Evolutionary conservation across 345 rosid genomes (phyloP).

Genomic region (Diplotaxis tenuifolia): DNA sequence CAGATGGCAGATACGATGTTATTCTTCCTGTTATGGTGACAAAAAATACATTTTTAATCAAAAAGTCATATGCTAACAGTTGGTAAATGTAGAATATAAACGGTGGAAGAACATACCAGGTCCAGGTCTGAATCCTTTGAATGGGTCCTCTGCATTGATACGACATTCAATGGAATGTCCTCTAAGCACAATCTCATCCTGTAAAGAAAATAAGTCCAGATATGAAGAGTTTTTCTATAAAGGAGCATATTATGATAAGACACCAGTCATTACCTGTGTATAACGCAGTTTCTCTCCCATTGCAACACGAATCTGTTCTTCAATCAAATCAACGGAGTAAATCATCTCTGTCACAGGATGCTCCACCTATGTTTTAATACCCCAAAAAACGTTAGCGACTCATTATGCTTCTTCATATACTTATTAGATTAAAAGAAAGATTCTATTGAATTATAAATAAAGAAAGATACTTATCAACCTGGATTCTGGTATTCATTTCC

Average conservation of each 20-base stretch:
- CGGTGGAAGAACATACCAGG: conserved; percentile 58
- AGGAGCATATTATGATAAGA: background rate
- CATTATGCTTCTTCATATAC: background rate
- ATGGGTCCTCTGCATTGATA: conserved; percentile 97
- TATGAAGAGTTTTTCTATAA: background rate
- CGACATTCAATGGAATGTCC: conserved; percentile 99
- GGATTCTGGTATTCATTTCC: conserved; percentile 99
- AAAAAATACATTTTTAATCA: background rate
- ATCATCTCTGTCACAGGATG: conserved; percentile 99
- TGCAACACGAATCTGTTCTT: conserved; percentile 97
- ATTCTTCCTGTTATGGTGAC: conserved; percentile 66
- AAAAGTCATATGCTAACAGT: background rate
- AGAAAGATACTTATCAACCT: conserved; percentile 45
- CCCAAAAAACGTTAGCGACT: conserved; percentile 3
- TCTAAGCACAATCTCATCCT: conserved; percentile 93
- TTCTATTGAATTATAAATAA: background rate
- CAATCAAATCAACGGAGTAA: conserved; percentile 92
- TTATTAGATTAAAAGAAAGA: background rate
- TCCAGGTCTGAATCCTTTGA: conserved; percentile 94
- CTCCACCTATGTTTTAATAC: conserved; percentile 68
- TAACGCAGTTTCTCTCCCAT: conserved; percentile 89
- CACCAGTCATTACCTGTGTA: conserved; percentile 62
- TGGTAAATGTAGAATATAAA: background rate
- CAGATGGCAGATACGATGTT: conserved; percentile 93
- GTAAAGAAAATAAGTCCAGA: conserved; percentile 10